phyloP scores from a whole-genome alignment of 371 early-diverging fungal genomes.

The Cladochytrium tenue region DNA sequence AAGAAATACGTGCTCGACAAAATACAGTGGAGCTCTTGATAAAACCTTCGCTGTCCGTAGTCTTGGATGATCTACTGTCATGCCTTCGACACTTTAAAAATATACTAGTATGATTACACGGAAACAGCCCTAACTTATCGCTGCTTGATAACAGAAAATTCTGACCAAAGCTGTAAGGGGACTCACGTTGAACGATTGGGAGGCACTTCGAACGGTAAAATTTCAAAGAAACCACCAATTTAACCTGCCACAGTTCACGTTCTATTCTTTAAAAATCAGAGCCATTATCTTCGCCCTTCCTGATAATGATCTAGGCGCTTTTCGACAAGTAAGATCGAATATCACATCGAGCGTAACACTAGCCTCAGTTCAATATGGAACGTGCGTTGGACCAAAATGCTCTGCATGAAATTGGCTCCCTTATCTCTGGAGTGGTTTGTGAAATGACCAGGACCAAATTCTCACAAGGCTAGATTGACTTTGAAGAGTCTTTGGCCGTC shows the following conservation, averaged over 20 bases:
- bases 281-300: constrained; percentile 8
- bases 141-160: constrained; percentile 33
- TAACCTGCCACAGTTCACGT: constrained; percentile 65
- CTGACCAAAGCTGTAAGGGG: constrained; percentile 53
- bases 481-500: constrained; percentile 60
- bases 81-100: constrained; percentile 64
- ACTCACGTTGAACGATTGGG: constrained; percentile 67
- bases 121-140: background rate
- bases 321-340: too few species aligned
- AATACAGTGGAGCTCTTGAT: constrained; percentile 55
- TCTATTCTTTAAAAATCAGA: constrained; percentile 56
- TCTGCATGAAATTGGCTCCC: constrained; percentile 55
- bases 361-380: background rate
- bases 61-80: constrained; percentile 37
- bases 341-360: too few species aligned
- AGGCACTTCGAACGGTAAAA: constrained; percentile 66
- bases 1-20: constrained; percentile 54
- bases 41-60: constrained; percentile 33
- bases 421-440: constrained; percentile 59
- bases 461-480: constrained; percentile 63
- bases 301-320: constrained; percentile 47
- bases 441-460: too few species aligned
- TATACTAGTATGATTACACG: constrained; percentile 43
- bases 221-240: too few species aligned
- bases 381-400: constrained; percentile 28